A percentile compares a stretch with the other conserved stretches of the same genome.
Conservation (phyloP, 352 stramenopile species). For the Phytophthora cactorum region DNA sequence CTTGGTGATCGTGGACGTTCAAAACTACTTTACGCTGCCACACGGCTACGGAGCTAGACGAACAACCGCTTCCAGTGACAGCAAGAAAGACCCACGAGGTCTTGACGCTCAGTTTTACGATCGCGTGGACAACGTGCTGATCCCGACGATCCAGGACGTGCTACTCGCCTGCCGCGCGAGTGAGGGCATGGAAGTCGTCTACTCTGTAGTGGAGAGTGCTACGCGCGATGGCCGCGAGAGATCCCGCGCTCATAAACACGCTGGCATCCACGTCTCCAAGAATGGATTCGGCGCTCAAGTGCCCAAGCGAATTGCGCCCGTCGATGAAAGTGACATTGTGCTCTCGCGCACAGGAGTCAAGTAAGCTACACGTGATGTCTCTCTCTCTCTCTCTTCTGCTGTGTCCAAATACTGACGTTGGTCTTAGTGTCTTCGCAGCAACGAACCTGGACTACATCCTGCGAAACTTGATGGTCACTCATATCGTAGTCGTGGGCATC, state of each 20-base stretch:
- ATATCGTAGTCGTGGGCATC: constrained; percentile 87
- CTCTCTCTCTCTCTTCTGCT: background rate
- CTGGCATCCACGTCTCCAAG: constrained; percentile 77
- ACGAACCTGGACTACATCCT: constrained; percentile 93
- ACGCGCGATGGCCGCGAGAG: constrained; percentile 86
- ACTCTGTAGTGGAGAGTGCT: constrained; percentile 89
- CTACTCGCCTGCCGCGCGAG: constrained; percentile 56
- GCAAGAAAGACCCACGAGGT: constrained; percentile 17
- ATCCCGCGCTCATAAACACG: constrained; percentile 88
- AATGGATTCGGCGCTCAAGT: constrained; percentile 73
- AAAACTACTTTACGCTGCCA: constrained; percentile 69
- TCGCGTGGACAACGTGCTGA: constrained; percentile 52
- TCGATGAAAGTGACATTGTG: constrained; percentile 77
- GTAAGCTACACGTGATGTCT: constrained; percentile 39
- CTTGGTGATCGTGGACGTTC: constrained; percentile 68
- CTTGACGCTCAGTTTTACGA: constrained; percentile 49
- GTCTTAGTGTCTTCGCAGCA: constrained; percentile 76
- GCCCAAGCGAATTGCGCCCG: constrained; percentile 52
- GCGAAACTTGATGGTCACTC: constrained; percentile 84
- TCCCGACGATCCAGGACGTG: constrained; percentile 68
- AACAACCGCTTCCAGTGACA: background rate
- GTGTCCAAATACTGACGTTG: constrained; percentile 1
- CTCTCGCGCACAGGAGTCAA: constrained; percentile 83
- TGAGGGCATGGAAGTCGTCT: constrained; percentile 85
- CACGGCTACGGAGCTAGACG: constrained; percentile 24